A percentile compares a stretch with the other conserved stretches of the same genome.
Evolutionary conservation across 495 filamentous ascomycete genomes (phyloP).

Genomic region (Cairneyella variabilis): DNA sequence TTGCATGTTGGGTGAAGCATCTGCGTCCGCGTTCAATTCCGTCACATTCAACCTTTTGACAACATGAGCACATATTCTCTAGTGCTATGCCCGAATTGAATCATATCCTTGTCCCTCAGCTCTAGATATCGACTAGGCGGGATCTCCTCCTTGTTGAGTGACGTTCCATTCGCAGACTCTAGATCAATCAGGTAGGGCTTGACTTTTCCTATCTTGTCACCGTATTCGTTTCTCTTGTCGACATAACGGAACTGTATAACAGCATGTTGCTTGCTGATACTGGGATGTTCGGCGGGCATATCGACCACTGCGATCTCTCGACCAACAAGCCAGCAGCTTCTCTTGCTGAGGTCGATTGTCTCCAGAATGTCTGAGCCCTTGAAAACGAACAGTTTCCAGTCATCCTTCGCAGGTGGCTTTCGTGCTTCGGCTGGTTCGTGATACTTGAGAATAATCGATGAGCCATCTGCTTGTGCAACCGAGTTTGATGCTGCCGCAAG

Average conservation of each 20-base stretch:
- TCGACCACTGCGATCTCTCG: slow-evolving; percentile 78
- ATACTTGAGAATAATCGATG: slow-evolving; percentile 81
- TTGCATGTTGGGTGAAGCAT: not conserved
- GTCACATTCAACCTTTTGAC: slow-evolving; percentile 38
- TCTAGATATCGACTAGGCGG: slow-evolving; percentile 79
- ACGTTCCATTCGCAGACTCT: slow-evolving; percentile 90
- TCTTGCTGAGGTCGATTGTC: slow-evolving; percentile 67
- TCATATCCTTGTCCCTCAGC: slow-evolving; percentile 79
- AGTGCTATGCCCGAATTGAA: slow-evolving; percentile 82
- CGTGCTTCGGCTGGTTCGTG: slow-evolving; percentile 91
- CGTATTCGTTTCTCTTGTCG: slow-evolving; percentile 79
- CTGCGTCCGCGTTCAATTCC: not conserved
- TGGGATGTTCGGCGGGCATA: slow-evolving; percentile 81
- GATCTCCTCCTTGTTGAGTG: slow-evolving; percentile 69
- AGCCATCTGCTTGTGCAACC: slow-evolving; percentile 61
- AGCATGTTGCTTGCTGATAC: slow-evolving; percentile 90
- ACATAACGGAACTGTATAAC: slow-evolving; percentile 89
- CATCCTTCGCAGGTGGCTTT: slow-evolving; percentile 71
- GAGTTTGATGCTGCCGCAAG: slow-evolving; percentile 89
- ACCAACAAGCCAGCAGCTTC: slow-evolving; percentile 89
- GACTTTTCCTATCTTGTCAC: slow-evolving; percentile 75
- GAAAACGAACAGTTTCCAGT: slow-evolving; percentile 93
- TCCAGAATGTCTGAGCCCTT: slow-evolving; percentile 77
- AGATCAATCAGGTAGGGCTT: slow-evolving; percentile 91
- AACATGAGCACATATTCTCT: slow-evolving; percentile 86